phyloP scores from a whole-genome alignment of 2,329 filamentous ascomycete species.

The Colletotrichum sp. region DNA sequence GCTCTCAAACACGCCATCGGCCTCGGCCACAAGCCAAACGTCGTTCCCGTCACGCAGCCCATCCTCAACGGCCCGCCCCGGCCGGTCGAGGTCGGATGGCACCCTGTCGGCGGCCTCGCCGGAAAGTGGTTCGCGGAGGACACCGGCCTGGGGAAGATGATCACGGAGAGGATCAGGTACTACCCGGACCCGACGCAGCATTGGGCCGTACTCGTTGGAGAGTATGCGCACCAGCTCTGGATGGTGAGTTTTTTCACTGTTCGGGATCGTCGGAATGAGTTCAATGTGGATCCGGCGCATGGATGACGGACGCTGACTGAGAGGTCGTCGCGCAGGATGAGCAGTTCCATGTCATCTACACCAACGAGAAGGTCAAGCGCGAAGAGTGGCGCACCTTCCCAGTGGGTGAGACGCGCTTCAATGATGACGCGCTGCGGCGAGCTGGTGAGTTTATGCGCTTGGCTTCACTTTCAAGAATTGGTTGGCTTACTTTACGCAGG shows the following conservation, averaged over 20 bases:
- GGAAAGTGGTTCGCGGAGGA: conserved; percentile 65
- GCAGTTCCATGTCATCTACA: conserved; percentile 61
- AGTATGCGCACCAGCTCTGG: conserved; percentile 63
- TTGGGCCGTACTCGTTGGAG: conserved; percentile 63
- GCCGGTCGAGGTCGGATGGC: conserved; percentile 61
- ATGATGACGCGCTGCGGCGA: conserved; percentile 56
- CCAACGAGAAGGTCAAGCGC: conserved; percentile 50
- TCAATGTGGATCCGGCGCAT: neutral
- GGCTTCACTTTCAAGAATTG: neutral
- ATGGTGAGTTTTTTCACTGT: conserved; percentile 52
- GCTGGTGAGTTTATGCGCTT: conserved; percentile 41
- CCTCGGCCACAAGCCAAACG: conserved; percentile 48
- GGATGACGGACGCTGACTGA: neutral
- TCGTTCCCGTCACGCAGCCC: conserved; percentile 43
- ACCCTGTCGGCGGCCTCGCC: conserved; percentile 60
- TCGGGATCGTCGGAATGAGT: neutral
- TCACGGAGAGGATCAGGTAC: conserved; percentile 57
- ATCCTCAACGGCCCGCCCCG: conserved; percentile 39
- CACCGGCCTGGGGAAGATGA: conserved; percentile 59
- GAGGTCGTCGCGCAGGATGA: conserved; percentile 46
- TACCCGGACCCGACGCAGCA: conserved; percentile 66
- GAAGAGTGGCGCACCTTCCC: conserved; percentile 56
- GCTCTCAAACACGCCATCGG: conserved; percentile 48
- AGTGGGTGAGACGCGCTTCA: conserved; percentile 59
- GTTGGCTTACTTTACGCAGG: conserved; percentile 31